Base-by-base conservation (phyloP, 345 rosid species). In the Theobroma cacao region DNA sequence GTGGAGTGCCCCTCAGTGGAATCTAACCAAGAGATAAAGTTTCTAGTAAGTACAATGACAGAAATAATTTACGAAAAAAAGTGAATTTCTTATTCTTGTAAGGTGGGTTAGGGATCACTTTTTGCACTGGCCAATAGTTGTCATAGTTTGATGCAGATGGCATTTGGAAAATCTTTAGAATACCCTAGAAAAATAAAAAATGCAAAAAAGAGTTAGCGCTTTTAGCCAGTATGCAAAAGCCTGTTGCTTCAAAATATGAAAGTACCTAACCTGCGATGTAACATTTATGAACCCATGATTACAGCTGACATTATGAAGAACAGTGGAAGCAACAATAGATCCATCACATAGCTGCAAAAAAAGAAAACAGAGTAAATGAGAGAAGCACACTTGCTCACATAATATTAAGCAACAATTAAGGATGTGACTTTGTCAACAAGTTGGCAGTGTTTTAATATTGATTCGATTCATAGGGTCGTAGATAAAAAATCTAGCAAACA, bases 261-360 rank as follows among this genome's bases (percentile, higher is more conserved):
- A 50, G 30, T 41, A 55, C 41, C 77, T 77, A 74, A 96, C 98
- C 97, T 94, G 91, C 52, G 97, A 91, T 50, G 99, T 94, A 66
- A 92, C 98, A 81, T 92, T 91, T 78, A 96, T 92, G 88, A 96
- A 89, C 80, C 99, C 98, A 74, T 87, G 98, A 83, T 92, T 96
- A 93, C 98, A 96, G 76, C 94, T 96, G 70, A 96, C 98, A 80
- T 93, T 96, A 86, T 94, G 98, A 83, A 96, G 97, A 86, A 94
- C 99, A 74, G 98, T 94, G 85, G 94, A 96, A 77, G 99, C 99
- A 20, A 83, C 91, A 78, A 96, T 92, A 75, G 97, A 82, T 80
- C 99, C 97, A 78, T 94, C 98, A 82, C 98, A 94, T 68, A 92
- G 87, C 99, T 94, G 97, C 89, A 85, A 70, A 70, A 70, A 61